A percentile compares a stretch with the other conserved stretches of the same genome.
Evolutionary conservation across 2,329 filamentous ascomycete species (phyloP).

Genomic region (Ilyonectria sp.): DNA sequence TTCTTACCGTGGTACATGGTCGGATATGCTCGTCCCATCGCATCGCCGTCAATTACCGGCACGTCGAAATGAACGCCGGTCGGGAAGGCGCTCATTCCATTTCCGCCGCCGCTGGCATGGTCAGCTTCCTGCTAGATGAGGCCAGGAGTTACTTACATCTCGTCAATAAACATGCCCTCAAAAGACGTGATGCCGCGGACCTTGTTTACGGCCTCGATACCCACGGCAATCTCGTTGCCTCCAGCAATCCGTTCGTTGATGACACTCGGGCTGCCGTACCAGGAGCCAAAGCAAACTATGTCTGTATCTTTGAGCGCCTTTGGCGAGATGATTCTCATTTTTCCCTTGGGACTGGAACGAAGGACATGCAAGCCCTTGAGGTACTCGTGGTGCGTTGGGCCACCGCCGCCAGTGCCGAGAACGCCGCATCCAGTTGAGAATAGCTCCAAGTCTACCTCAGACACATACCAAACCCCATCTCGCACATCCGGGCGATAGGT

Average conservation of each 20-base stretch:
- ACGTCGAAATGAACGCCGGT: conserved; percentile 54
- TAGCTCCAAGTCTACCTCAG: conserved; percentile 55
- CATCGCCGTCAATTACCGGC: conserved; percentile 56
- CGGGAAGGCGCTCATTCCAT: conserved; percentile 55
- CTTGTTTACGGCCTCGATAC: conserved; percentile 54
- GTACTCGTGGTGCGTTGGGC: conserved; percentile 59
- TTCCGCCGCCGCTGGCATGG: conserved; percentile 53
- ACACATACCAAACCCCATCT: conserved; percentile 54
- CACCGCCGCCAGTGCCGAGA: conserved; percentile 56
- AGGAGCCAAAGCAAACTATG: conserved; percentile 59
- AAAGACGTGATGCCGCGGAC: conserved; percentile 51
- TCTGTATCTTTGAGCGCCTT: conserved; percentile 56
- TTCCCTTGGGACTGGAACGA: conserved; percentile 50
- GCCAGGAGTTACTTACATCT: conserved; percentile 52
- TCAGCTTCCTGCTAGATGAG: conserved; percentile 9
- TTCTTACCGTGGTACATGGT: conserved; percentile 55
- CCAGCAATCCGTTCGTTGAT: conserved; percentile 56
- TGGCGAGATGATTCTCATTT: conserved; percentile 59
- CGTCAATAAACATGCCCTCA: conserved; percentile 54
- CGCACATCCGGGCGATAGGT: conserved; percentile 51
- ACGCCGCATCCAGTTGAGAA: conserved; percentile 55
- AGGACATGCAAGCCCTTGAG: conserved; percentile 59
- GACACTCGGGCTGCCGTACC: conserved; percentile 61
- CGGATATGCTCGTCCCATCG: conserved; percentile 57
- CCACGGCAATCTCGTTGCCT: conserved; percentile 55